These are phyloP conservation scores for Aspergillus texensis DNA, from an alignment of 2,329 filamentous ascomycete genomes.

Conservation along the genomic window DNA sequence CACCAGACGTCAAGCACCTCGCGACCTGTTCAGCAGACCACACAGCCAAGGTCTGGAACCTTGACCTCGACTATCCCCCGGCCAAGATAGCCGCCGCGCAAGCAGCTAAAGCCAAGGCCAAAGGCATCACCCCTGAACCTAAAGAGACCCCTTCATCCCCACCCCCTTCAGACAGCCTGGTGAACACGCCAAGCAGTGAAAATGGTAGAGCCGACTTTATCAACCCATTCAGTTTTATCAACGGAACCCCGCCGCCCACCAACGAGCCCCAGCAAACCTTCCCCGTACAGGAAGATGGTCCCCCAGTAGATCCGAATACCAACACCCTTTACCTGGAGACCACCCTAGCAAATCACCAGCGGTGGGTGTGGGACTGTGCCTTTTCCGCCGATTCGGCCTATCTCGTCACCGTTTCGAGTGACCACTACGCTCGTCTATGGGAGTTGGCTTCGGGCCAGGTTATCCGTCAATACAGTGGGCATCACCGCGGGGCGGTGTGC, in stretches of 20 bases:
- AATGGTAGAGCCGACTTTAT: constrained; percentile 19
- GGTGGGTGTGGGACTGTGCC: constrained; percentile 97
- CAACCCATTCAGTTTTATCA: constrained; percentile 31
- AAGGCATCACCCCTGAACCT: constrained; percentile 15
- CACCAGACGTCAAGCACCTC: constrained; percentile 89
- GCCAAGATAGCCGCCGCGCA: constrained; percentile 39
- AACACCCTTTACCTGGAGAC: constrained; percentile 76
- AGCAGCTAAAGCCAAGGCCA: constrained; percentile 25
- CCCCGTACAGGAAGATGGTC: constrained; percentile 40
- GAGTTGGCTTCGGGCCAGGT: constrained; percentile 84
- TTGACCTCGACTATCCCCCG: constrained; percentile 65
- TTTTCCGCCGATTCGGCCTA: constrained; percentile 94
- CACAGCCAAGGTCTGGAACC: constrained; percentile 94
- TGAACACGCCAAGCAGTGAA: constrained; percentile 26
- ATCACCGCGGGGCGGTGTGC: constrained; percentile 88
- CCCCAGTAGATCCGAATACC: constrained; percentile 46
- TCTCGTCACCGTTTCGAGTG: constrained; percentile 87
- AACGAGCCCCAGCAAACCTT: constrained; percentile 36
- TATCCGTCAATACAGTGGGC: constrained; percentile 92
- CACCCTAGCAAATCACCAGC: constrained; percentile 84
- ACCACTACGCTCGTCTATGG: constrained; percentile 92
- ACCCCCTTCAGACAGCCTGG: constrained; percentile 22
- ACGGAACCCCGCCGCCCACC: constrained; percentile 27
- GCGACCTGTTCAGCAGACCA: constrained; percentile 94
- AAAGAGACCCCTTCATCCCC: constrained; percentile 22